Evolutionary conservation across 768 basidiomycete genomes (phyloP).

Genomic region (Russula compacta): DNA sequence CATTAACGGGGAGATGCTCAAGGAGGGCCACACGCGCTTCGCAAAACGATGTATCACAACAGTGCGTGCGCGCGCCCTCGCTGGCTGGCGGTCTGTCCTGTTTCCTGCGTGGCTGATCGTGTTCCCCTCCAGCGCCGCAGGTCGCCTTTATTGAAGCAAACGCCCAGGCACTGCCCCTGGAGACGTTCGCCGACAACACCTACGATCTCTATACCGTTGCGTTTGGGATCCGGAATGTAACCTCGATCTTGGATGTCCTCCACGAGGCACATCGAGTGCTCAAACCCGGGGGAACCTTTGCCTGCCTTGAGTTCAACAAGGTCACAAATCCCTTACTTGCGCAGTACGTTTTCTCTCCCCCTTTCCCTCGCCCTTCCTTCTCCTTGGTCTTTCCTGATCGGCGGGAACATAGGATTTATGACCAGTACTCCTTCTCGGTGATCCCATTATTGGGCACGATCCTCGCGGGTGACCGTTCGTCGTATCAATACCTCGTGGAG

Average conservation of each 20-base stretch:
- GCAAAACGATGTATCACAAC: constrained; percentile 97
- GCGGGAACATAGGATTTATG: constrained; percentile 59
- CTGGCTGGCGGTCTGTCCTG: not conserved
- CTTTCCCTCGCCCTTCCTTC: not conserved
- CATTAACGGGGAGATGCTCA: constrained; percentile 92
- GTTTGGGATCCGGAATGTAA: constrained; percentile 97
- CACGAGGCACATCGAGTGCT: constrained; percentile 87
- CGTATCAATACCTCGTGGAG: constrained; percentile 97
- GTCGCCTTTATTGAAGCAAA: constrained; percentile 90
- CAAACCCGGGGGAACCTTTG: constrained; percentile 92
- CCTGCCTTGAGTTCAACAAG: constrained; percentile 92
- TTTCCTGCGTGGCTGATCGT: constrained; percentile 6
- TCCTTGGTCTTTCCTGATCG: not conserved
- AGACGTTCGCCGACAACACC: constrained; percentile 67
- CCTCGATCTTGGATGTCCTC: constrained; percentile 80
- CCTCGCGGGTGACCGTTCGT: constrained; percentile 86
- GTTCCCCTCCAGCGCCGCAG: constrained; percentile 60
- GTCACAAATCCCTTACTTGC: constrained; percentile 82
- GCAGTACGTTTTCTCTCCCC: constrained; percentile 51
- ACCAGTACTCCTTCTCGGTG: constrained; percentile 91
- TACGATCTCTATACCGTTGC: constrained; percentile 98
- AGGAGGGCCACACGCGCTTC: constrained; percentile 82
- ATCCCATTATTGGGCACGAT: constrained; percentile 96
- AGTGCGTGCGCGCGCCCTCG: constrained; percentile 42
- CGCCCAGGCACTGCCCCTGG: constrained; percentile 65